These are phyloP conservation scores for Secale cereale DNA, from an alignment of 176 grass and related monocot genomes.

Conservation along the genomic window DNA sequence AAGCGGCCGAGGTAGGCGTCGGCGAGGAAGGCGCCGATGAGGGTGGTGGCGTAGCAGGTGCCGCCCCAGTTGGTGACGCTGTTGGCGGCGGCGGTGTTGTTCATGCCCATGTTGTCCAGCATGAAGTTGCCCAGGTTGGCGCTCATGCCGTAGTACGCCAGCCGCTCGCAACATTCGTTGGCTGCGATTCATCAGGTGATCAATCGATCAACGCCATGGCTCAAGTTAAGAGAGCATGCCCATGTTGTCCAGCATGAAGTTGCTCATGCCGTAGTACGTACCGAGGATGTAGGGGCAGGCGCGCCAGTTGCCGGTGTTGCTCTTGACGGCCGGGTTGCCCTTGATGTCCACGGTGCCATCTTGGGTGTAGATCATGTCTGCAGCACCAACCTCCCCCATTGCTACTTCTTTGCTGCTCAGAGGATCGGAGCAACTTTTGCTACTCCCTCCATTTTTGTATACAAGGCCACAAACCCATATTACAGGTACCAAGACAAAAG, in stretches of 20 bases:
- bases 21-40: slow-evolving; percentile 41
- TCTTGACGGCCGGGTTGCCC: neutral
- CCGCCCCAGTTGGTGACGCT: slow-evolving; percentile 43
- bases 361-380: too few relatives aligned
- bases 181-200: slow-evolving; percentile 19
- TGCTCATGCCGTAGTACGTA: too few relatives aligned
- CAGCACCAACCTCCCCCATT: too few relatives aligned
- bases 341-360: too few relatives aligned
- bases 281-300: slow-evolving; percentile 56
- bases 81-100: slow-evolving; percentile 29
- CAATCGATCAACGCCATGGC: too few relatives aligned
- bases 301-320: slow-evolving; percentile 42
- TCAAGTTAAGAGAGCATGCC: neutral
- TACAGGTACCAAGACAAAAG: too few relatives aligned
- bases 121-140: slow-evolving; percentile 51
- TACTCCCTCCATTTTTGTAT: too few relatives aligned
- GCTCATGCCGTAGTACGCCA: slow-evolving; percentile 55
- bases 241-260: too few relatives aligned
- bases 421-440: too few relatives aligned
- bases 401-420: too few relatives aligned
- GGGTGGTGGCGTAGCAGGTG: slow-evolving; percentile 43
- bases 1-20: slow-evolving; percentile 45
- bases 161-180: slow-evolving; percentile 53
- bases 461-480: too few relatives aligned
- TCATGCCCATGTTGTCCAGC: slow-evolving; percentile 25